Evolutionary conservation across 371 early-diverging fungal genomes (phyloP), one percentile per base, ranked within the genome.

Genomic region (Smittium mucronatum): DNA sequence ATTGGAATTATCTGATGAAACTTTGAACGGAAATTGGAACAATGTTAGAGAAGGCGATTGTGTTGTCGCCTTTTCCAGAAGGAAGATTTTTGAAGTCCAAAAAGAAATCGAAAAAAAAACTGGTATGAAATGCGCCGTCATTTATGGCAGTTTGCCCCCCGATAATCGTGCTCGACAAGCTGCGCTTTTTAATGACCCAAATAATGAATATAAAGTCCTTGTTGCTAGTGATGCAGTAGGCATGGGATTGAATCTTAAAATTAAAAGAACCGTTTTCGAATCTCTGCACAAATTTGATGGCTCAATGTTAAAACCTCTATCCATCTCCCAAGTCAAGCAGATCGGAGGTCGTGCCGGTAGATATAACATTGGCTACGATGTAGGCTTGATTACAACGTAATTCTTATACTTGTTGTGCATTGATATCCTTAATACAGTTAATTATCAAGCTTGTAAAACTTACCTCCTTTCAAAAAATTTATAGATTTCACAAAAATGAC

Each of bases 201-300:
- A 83, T n/a, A 85, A 85, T 64, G 87, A 81, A 15, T 87, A 88
- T 69, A 88, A 93, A 71, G 89, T 97, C 0, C 75, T 97, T 26
- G 92, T 97, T 17, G 94, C 97, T 2, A 91, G 92, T 60, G 98
- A 97, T 80, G 98, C 98, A 0, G 85, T 97, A 58, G 98, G 98
- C 33, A 96, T 97, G 97, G 98, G 98, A 0, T 81, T 96, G 2
- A 96, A 97, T 74, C 71, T 97, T 89, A 91, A 92, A 61, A 95
- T 95, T 72, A 85, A 87, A 28, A 89, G 95, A 21, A 81, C 96
- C 26, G 81, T 97, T 21, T 94, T 96, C 72, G 85, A 86, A 31
- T 78, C 84, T 0, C 69, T 90, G 1, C 69, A 75, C 36, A 96
- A 95, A 77, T 95, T 82, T 71, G 85, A 96, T 76, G 95, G 96